Evolutionary conservation across 2,329 filamentous ascomycete genomes (phyloP).

Genomic region (Cytospora schulzeri): DNA sequence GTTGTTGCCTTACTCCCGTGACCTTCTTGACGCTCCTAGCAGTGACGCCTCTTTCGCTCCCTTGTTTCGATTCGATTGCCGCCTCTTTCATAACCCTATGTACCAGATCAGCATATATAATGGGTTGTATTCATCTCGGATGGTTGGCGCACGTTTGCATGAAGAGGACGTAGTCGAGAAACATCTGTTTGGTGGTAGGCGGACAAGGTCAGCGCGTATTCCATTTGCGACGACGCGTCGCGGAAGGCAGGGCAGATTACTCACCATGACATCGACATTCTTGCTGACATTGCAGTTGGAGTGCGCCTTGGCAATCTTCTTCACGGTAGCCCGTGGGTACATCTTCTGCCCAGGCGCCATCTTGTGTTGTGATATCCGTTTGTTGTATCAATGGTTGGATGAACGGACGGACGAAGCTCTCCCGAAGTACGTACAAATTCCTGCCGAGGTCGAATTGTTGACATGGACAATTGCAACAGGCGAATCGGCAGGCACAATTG

Average conservation of each 20-base stretch:
- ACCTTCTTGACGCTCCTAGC: conserved; percentile 77
- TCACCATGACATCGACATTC: conserved; percentile 81
- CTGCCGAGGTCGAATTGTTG: conserved; percentile 14
- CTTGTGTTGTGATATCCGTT: conserved; percentile 7
- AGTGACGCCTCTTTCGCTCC: conserved; percentile 73
- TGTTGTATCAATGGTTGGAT: not conserved
- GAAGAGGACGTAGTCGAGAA: conserved; percentile 81
- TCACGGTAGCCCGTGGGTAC: conserved; percentile 82
- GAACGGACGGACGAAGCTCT: not conserved
- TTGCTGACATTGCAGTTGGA: conserved; percentile 79
- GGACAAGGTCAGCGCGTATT: conserved; percentile 33
- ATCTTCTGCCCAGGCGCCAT: conserved; percentile 71
- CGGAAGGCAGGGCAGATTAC: conserved; percentile 32
- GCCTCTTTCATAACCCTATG: conserved; percentile 77
- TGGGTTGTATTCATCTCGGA: not conserved
- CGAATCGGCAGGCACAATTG: conserved; percentile 21
- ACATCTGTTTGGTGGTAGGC: conserved; percentile 63
- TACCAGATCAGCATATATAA: conserved; percentile 5
- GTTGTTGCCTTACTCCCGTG: conserved; percentile 61
- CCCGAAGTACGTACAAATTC: not conserved
- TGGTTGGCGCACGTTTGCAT: conserved; percentile 60
- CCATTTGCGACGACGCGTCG: conserved; percentile 31
- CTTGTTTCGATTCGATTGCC: conserved; percentile 72
- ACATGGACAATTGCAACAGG: not conserved
- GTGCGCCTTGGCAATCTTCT: conserved; percentile 89